A percentile compares a stretch with the other conserved stretches of the same genome.
phyloP scores from a whole-genome alignment of 1,139 yeast species.

The Debaryomyces singareniensis region DNA sequence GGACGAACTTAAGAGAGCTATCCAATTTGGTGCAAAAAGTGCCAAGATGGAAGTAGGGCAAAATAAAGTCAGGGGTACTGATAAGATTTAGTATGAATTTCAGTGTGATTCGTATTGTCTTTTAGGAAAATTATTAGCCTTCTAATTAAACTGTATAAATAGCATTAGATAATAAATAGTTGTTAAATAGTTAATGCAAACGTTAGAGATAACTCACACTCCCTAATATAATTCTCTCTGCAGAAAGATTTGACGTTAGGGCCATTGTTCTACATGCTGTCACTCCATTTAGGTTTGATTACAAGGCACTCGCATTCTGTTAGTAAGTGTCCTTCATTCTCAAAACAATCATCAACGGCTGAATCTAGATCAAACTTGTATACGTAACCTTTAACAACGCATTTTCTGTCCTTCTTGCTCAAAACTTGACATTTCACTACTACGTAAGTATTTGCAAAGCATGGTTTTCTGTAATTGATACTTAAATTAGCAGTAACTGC shows the following conservation, averaged over 20 bases:
- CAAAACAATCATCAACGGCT: constrained; percentile 14
- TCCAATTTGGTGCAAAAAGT: constrained; percentile 92
- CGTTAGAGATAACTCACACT: neutral
- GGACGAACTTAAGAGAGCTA: constrained; percentile 84
- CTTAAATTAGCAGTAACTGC: constrained; percentile 45
- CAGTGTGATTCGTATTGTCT: too few relatives aligned
- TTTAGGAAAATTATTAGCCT: too few relatives aligned
- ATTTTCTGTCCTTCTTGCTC: constrained; percentile 35
- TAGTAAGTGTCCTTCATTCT: constrained; percentile 19
- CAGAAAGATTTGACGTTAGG: constrained; percentile 12
- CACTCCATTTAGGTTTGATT: constrained; percentile 44
- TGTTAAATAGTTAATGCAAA: constrained; percentile 1
- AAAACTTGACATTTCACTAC: constrained; percentile 29
- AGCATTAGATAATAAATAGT: constrained; percentile 3
- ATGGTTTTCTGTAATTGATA: constrained; percentile 35
- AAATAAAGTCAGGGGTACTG: constrained; percentile 61
- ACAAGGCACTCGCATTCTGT: constrained; percentile 39
- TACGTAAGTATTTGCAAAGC: constrained; percentile 26
- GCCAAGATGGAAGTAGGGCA: constrained; percentile 85
- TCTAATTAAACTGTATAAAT: too few relatives aligned
- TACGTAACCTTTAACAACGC: constrained; percentile 37
- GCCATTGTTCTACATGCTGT: too few relatives aligned
- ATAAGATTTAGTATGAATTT: constrained; percentile 15
- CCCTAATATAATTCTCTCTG: neutral
- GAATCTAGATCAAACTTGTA: constrained; percentile 17